Evolutionary conservation across 768 basidiomycete genomes (phyloP), one percentile per base, ranked within the genome.

Genomic region (Boletus rubroflammeus): DNA sequence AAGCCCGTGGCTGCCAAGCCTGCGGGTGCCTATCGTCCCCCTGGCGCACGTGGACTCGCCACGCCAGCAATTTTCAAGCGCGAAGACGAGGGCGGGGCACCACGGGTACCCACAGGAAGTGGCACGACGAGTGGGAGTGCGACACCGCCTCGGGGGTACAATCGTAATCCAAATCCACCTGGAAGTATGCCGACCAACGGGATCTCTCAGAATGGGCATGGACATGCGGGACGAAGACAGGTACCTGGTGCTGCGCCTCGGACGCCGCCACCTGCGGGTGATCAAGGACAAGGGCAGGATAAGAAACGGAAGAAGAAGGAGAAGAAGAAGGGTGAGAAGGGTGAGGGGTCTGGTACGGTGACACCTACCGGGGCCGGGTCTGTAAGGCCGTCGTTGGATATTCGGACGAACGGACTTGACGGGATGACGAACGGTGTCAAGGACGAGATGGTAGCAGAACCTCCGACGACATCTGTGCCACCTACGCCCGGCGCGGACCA

Each of bases 41-140:
- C 94, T 11, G 94, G 94, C 11, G 93, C 94, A 1, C 81, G 96
- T 6, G 96, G 96, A 0, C 79, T 90, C 1, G 83, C 88, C 42
- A 94, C 95, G 1, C 93, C 95, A 1, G 78, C 85, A 3, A 89
- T 90, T 34, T 98, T 87, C 76, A 93, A 90, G 72, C 82, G 95
- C 17, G 92, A 94, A 67, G 96, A 97, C 58, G 93, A 96, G 64
- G 90, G 90, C 36, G 90, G 87, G 2, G 73, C 76, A 3, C 78
- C 84, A 8, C 75, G 73, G 17, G 66, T 76, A n/a, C 78, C 79
- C 50, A 74, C 73, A 7, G 67, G 67, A n/a, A 74, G 70, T 25
- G 56, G 56, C 8, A 47, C 57, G 2, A 58, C 62, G n/a, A 80
- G 72, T 53, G 84, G 84, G 9, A 77, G 72, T 19, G 76, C 80